phyloP scores from a whole-genome alignment of 2,329 filamentous ascomycete genomes.

The Sporothrix globosa region DNA sequence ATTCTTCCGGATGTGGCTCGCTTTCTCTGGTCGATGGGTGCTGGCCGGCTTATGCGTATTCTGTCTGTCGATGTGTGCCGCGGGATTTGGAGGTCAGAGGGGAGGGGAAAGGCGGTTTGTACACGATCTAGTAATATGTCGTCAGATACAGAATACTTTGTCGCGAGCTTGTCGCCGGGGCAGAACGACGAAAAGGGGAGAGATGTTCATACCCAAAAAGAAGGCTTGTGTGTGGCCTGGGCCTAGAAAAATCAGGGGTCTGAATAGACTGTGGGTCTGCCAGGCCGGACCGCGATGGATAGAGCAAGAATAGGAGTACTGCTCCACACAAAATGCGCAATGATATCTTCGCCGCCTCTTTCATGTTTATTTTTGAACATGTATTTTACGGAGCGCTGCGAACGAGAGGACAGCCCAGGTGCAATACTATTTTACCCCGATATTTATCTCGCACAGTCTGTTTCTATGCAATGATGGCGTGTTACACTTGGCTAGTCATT shows the following conservation, averaged over 20 bases:
- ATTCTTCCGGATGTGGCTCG: neutral
- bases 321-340: conserved; percentile 2
- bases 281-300: conserved; percentile 7
- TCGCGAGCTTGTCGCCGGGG: neutral
- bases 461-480: too few species aligned
- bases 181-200: conserved; percentile 15
- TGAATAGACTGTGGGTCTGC: neutral
- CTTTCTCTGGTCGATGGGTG: too few species aligned
- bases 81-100: too few species aligned
- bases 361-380: neutral
- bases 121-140: neutral
- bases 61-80: neutral
- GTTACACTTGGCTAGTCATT: too few species aligned
- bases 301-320: neutral
- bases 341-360: neutral
- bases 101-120: neutral
- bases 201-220: conserved; percentile 1
- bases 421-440: too few species aligned
- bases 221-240: neutral
- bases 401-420: too few species aligned
- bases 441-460: too few species aligned
- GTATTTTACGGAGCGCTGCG: neutral
- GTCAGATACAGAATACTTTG: too few species aligned
- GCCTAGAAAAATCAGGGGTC: conserved; percentile 21
- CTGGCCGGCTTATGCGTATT: neutral